Evolutionary conservation across 306 rosid species (phyloP).

Genomic region (Begonia masoniana): DNA sequence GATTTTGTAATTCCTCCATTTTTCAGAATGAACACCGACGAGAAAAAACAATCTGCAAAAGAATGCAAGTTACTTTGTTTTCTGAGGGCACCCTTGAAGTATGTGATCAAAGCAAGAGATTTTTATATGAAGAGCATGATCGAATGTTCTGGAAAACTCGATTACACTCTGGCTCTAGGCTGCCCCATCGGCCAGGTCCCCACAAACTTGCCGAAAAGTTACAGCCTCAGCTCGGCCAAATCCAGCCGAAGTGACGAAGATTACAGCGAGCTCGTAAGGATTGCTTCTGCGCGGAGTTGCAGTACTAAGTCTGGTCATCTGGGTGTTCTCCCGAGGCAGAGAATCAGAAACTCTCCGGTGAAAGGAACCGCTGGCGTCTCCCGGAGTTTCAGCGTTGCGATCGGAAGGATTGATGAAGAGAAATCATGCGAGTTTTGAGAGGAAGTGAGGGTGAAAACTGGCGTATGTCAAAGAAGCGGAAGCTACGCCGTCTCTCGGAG

Average conservation of each 20-base stretch:
- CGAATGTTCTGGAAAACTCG: constrained; percentile 9
- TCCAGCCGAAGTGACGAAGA: constrained; percentile 14
- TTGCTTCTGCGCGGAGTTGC: constrained; percentile 13
- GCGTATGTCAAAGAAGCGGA: too few species aligned
- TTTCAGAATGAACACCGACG: neutral
- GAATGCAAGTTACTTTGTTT: neutral
- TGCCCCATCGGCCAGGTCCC: constrained; percentile 15
- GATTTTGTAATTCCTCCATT: too few species aligned
- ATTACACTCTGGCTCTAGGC: constrained; percentile 17
- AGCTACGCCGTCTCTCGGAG: neutral
- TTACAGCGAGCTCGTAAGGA: constrained; percentile 34
- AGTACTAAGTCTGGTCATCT: neutral
- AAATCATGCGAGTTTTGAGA: neutral
- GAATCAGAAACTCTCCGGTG: neutral
- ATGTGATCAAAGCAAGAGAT: constrained; percentile 32
- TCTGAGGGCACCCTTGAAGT: constrained; percentile 35
- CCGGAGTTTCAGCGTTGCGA: neutral
- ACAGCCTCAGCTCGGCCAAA: constrained; percentile 18
- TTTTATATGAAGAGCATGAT: constrained; percentile 33
- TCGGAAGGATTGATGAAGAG: constrained; percentile 2
- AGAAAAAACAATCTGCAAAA: too few species aligned
- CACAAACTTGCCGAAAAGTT: constrained; percentile 27
- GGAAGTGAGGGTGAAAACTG: neutral
- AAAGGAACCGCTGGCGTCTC: neutral
- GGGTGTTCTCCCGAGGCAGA: constrained; percentile 2